Evolutionary conservation across 768 basidiomycete genomes (phyloP).

Genomic region (Galerina sulciceps): DNA sequence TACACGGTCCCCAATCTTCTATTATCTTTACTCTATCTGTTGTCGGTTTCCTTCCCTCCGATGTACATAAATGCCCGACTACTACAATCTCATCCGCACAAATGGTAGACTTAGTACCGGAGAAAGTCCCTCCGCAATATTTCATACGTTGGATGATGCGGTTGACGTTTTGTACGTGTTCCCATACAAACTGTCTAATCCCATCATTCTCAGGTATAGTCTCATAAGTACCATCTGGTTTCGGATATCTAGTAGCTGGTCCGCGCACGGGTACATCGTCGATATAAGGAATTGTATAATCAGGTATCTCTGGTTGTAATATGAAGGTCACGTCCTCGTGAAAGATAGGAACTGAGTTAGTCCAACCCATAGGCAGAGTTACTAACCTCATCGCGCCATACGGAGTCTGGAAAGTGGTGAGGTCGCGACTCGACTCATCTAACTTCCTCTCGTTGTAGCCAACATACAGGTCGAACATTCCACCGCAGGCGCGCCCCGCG

Average conservation of each 20-base stretch:
- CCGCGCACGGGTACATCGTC: slow-evolving; percentile 30
- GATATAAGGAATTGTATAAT: slow-evolving; percentile 21
- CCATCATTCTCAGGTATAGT: slow-evolving; percentile 36
- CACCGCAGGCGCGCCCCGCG: slow-evolving; percentile 15
- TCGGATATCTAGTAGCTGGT: slow-evolving; percentile 23
- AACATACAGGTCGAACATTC: slow-evolving; percentile 5
- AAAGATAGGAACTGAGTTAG: slow-evolving; percentile 34
- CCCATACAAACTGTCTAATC: slow-evolving; percentile 39
- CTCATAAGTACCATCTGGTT: slow-evolving; percentile 29
- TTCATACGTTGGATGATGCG: slow-evolving; percentile 31
- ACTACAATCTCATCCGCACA: slow-evolving; percentile 7
- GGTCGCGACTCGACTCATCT: slow-evolving; percentile 22
- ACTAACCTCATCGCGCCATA: slow-evolving; percentile 23
- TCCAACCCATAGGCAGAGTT: slow-evolving; percentile 34
- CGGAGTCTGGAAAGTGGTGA: slow-evolving; percentile 34
- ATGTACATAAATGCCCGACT: slow-evolving; percentile 8
- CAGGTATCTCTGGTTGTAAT: slow-evolving; percentile 19
- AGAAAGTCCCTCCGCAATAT: slow-evolving; percentile 14
- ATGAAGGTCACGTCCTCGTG: slow-evolving; percentile 32
- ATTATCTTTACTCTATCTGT: slow-evolving; percentile 15
- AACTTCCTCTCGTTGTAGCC: slow-evolving; percentile 13
- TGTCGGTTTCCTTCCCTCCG: slow-evolving; percentile 31
- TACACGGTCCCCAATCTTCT: slow-evolving; percentile 25
- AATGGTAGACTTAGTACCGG: not conserved
- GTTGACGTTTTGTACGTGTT: slow-evolving; percentile 36